Conservation (phyloP, 768 basidiomycete genomes). For the Macrocybe gigantea region DNA sequence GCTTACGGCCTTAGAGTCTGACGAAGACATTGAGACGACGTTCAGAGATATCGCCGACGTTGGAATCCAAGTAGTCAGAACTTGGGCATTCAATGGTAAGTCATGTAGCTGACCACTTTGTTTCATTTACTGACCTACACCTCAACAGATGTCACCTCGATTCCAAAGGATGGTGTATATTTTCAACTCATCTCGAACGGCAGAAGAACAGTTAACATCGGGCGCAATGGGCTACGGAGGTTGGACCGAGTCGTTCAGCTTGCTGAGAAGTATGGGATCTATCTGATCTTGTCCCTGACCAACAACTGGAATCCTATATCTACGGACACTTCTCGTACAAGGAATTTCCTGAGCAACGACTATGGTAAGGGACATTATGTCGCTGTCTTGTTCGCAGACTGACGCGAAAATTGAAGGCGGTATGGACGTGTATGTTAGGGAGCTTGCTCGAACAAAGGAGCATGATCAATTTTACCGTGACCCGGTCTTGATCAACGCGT, state of each 20-base stretch:
- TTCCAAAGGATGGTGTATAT: slow-evolving; percentile 56
- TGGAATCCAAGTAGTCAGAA: slow-evolving; percentile 54
- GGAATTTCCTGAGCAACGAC: slow-evolving; percentile 53
- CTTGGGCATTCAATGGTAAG: slow-evolving; percentile 70
- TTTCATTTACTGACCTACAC: background rate
- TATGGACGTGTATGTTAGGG: slow-evolving; percentile 61
- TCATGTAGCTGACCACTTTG: background rate
- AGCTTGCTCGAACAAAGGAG: slow-evolving; percentile 29
- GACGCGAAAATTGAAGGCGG: slow-evolving; percentile 33
- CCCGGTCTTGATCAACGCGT: slow-evolving; percentile 39
- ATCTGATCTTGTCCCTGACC: slow-evolving; percentile 50
- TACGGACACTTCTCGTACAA: slow-evolving; percentile 35
- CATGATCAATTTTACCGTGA: slow-evolving; percentile 62
- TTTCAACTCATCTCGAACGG: slow-evolving; percentile 57
- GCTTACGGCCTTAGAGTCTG: slow-evolving; percentile 48
- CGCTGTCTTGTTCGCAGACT: no score
- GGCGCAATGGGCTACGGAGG: slow-evolving; percentile 57
- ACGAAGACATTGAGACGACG: slow-evolving; percentile 51
- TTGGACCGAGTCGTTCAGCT: slow-evolving; percentile 51
- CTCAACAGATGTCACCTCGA: slow-evolving; percentile 5
- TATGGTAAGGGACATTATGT: slow-evolving; percentile 33
- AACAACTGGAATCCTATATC: slow-evolving; percentile 41
- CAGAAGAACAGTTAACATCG: slow-evolving; percentile 48
- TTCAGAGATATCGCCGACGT: slow-evolving; percentile 50
- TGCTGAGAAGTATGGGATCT: slow-evolving; percentile 49